Evolutionary conservation across 73 alveolate species (phyloP).

Genomic region (Paramecium primaurelia): DNA sequence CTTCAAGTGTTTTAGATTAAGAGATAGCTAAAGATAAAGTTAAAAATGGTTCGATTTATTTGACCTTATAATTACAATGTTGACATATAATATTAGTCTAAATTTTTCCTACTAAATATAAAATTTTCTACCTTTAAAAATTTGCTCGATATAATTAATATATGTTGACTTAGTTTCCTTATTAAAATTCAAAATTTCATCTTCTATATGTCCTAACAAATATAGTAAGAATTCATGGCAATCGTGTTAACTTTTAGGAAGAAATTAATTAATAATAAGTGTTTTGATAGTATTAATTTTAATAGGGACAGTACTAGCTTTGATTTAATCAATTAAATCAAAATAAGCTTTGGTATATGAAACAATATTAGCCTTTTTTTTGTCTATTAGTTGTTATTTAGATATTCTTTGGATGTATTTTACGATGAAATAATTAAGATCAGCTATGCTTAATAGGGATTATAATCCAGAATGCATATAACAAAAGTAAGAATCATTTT

Average conservation of each 20-base stretch:
- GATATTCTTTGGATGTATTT: neutral
- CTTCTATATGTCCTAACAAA: neutral
- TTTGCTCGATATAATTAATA: neutral
- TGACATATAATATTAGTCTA: neutral
- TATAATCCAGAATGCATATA: slow-evolving; percentile 23
- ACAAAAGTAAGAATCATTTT: neutral
- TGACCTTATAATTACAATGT: neutral
- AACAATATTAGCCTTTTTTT: neutral
- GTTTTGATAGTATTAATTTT: neutral
- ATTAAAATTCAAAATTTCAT: neutral
- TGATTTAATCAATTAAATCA: neutral
- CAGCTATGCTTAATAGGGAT: slow-evolving; percentile 7
- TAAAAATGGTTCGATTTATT: neutral
- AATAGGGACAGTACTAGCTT: neutral
- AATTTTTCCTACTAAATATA: neutral
- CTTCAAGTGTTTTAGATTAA: neutral
- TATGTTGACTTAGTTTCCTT: neutral
- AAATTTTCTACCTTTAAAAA: neutral
- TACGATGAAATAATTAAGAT: neutral
- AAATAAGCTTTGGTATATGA: neutral
- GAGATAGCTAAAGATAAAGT: slow-evolving; percentile 27
- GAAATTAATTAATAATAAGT: neutral
- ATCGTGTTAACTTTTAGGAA: slow-evolving; percentile 32
- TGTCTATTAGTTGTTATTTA: neutral
- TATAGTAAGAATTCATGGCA: slow-evolving; percentile 31